Percentiles rank a stretch among this genome's conserved stretches.
phyloP scores from a whole-genome alignment of 2,329 filamentous ascomycete genomes.

The Pseudocercospora cruenta region DNA sequence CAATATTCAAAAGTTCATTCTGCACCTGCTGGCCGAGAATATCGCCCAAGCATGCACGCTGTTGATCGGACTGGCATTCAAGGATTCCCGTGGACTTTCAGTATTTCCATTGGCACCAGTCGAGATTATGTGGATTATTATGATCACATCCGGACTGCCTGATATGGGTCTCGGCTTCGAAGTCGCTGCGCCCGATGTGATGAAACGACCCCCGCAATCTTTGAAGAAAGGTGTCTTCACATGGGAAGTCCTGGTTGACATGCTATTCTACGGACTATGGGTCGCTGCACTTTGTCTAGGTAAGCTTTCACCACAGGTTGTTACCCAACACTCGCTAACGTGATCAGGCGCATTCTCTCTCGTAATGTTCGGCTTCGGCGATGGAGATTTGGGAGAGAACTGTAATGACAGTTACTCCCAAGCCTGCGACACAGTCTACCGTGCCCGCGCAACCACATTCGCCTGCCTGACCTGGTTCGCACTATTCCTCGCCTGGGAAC shows the following conservation, averaged over 20 bases:
- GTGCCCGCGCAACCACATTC: constrained; percentile 72
- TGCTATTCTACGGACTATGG: constrained; percentile 75
- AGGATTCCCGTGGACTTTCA: constrained; percentile 69
- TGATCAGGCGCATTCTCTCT: constrained; percentile 57
- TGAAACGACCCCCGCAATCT: constrained; percentile 77
- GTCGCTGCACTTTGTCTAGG: constrained; percentile 69
- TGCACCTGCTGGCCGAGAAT: constrained; percentile 94
- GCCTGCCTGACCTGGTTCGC: constrained; percentile 75
- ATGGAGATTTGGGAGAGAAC: constrained; percentile 51
- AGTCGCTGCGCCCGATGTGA: constrained; percentile 72
- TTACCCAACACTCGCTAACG: no score
- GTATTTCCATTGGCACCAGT: constrained; percentile 85
- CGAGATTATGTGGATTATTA: constrained; percentile 74
- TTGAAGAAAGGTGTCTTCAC: constrained; percentile 72
- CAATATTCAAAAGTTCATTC: constrained; percentile 85
- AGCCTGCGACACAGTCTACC: constrained; percentile 66
- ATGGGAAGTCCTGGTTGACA: constrained; percentile 74
- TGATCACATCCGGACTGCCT: constrained; percentile 82
- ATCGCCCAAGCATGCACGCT: constrained; percentile 82
- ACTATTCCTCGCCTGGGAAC: constrained; percentile 76
- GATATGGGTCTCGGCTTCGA: constrained; percentile 86
- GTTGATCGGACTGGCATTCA: constrained; percentile 80
- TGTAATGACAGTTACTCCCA: constrained; percentile 64
- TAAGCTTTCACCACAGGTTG: no score
- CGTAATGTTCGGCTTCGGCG: constrained; percentile 65